phyloP scores from a whole-genome alignment of 371 early-diverging fungal species.

The Chytridiales sp. region DNA sequence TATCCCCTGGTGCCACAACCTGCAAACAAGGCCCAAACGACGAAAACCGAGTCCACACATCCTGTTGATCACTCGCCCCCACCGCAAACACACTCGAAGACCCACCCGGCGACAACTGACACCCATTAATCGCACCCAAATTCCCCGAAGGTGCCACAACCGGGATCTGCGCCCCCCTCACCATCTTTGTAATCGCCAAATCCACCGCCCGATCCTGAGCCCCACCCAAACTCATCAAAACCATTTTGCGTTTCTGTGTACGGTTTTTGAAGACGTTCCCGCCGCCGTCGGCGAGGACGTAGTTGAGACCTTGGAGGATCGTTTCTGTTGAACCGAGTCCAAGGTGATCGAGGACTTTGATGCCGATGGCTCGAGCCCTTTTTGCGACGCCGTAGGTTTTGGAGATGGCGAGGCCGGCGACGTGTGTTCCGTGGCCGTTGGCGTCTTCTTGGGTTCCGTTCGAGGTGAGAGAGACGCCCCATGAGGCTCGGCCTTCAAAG shows the following conservation, averaged over 20 bases:
- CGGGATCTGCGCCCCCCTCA: too few relatives aligned
- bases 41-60: conserved; percentile 61
- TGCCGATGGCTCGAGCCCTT: conserved; percentile 67
- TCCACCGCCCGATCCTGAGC: too few relatives aligned
- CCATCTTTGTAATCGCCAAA: too few relatives aligned
- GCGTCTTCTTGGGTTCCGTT: conserved; percentile 35
- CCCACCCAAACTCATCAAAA: too few relatives aligned
- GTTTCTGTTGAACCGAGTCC: conserved; percentile 59
- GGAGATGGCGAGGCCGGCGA: conserved; percentile 75
- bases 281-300: conserved; percentile 26
- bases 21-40: conserved; percentile 69
- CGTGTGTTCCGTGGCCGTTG: conserved; percentile 67
- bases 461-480: conserved; percentile 55
- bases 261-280: too few relatives aligned
- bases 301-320: conserved; percentile 67
- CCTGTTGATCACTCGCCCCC: conserved; percentile 48
- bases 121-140: too few relatives aligned
- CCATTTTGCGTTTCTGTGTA: too few relatives aligned
- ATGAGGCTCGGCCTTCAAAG: conserved; percentile 69
- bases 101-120: too few relatives aligned
- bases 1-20: conserved; percentile 19
- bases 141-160: too few relatives aligned
- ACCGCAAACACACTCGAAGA: too few relatives aligned
- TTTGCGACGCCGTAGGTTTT: conserved; percentile 77
- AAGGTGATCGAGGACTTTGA: conserved; percentile 65